phyloP scores from a whole-genome alignment of 345 rosid species.

The Lagerstroemia speciosa region DNA sequence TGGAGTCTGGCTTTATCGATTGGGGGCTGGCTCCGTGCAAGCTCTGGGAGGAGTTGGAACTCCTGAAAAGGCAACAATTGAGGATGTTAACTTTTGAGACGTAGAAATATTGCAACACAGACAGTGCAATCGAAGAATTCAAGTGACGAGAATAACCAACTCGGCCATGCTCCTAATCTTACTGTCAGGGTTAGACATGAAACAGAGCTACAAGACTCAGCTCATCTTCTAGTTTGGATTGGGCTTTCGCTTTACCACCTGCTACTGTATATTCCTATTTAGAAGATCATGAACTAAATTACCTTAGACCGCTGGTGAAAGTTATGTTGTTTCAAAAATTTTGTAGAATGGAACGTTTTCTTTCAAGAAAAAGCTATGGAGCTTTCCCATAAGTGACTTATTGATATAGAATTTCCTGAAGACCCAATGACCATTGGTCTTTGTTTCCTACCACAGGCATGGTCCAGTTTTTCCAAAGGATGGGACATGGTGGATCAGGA shows the following conservation, averaged over 20 bases:
- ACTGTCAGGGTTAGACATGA: neutral
- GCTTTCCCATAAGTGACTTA: neutral
- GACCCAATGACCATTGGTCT: neutral
- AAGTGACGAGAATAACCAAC: neutral
- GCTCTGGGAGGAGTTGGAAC: constrained; percentile 74
- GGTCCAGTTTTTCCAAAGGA: neutral
- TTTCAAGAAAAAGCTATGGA: neutral
- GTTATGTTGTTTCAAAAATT: neutral
- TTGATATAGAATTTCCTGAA: neutral
- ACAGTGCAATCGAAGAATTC: neutral
- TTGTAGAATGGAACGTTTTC: neutral
- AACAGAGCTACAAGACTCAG: too few species aligned
- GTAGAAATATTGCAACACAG: neutral
- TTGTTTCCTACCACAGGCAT: neutral
- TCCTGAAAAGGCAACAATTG: constrained; percentile 27
- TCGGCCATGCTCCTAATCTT: neutral
- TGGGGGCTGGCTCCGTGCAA: constrained; percentile 72
- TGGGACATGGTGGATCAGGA: neutral
- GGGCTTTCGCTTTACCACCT: too few species aligned
- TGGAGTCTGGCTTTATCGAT: constrained; percentile 67
- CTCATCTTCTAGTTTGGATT: too few species aligned
- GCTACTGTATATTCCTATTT: too few species aligned
- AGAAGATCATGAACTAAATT: too few species aligned
- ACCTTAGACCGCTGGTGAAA: neutral
- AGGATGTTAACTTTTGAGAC: neutral